Evolutionary conservation across 1,284 basidiomycete species (phyloP).

Genomic region (Tetrapyrgos nigripes): DNA sequence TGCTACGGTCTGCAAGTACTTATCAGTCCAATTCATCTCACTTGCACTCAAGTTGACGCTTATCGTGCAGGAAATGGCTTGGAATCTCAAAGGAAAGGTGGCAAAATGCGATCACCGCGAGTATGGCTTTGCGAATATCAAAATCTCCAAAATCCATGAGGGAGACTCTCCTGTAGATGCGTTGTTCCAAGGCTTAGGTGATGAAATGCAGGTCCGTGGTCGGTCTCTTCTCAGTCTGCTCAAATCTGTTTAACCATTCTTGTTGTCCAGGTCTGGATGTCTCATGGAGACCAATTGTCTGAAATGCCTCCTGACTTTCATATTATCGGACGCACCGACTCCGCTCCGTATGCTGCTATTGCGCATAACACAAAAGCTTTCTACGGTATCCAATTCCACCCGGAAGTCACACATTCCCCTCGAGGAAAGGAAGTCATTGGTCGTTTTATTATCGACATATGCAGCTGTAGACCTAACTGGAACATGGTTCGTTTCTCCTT

Average conservation of each 20-base stretch:
- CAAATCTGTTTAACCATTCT: background rate
- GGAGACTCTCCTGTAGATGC: conserved; percentile 67
- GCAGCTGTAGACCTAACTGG: conserved; percentile 87
- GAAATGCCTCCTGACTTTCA: conserved; percentile 86
- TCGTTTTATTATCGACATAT: conserved; percentile 88
- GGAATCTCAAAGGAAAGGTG: conserved; percentile 88
- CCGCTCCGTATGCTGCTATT: conserved; percentile 93
- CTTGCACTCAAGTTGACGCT: background rate
- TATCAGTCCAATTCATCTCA: conserved; percentile 9
- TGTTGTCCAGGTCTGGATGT: conserved; percentile 97
- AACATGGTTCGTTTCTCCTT: conserved; percentile 76
- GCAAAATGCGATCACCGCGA: conserved; percentile 92
- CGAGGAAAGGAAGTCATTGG: conserved; percentile 93
- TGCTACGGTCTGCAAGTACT: conserved; percentile 96
- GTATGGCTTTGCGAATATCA: conserved; percentile 91
- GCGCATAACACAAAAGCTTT: conserved; percentile 91
- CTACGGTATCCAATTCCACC: conserved; percentile 99
- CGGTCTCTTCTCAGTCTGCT: background rate
- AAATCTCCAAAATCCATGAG: conserved; percentile 74
- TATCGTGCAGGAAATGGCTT: conserved; percentile 84
- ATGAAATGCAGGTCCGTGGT: conserved; percentile 77
- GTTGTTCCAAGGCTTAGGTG: conserved; percentile 82
- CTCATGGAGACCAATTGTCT: conserved; percentile 95
- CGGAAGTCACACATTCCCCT: conserved; percentile 96
- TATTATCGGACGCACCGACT: conserved; percentile 86